Conservation (phyloP, 257 asterid species). For the Nicotiana benthamiana region DNA sequence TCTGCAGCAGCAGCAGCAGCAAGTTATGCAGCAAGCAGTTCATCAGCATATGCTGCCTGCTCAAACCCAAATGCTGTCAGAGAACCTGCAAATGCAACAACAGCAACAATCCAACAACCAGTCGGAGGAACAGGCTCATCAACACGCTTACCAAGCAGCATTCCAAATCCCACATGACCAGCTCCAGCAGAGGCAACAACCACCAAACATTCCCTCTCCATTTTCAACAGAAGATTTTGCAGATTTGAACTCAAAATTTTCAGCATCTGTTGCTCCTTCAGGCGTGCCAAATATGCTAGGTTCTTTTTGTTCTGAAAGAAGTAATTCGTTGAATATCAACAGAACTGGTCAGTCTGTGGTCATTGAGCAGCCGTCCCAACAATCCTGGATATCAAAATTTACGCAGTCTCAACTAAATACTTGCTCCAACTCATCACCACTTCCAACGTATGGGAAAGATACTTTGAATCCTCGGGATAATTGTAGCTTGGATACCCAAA, state of each 20-base stretch:
- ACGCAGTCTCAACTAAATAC: slow-evolving; percentile 34
- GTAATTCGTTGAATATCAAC: slow-evolving; percentile 50
- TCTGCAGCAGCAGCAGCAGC: slow-evolving; percentile 41
- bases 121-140: slow-evolving; percentile 36
- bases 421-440: slow-evolving; percentile 36
- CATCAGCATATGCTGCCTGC: slow-evolving; percentile 47
- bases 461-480: slow-evolving; percentile 48
- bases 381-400: slow-evolving; percentile 57
- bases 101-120: slow-evolving; percentile 49
- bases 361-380: slow-evolving; percentile 56
- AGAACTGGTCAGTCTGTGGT: slow-evolving; percentile 46
- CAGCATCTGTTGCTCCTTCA: slow-evolving; percentile 39
- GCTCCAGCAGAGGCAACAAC: slow-evolving; percentile 60
- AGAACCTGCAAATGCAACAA: slow-evolving; percentile 48
- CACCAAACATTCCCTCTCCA: slow-evolving; percentile 53
- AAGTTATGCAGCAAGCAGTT: slow-evolving; percentile 36
- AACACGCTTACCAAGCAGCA: slow-evolving; percentile 49
- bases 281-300: slow-evolving; percentile 68
- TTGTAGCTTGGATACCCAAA: slow-evolving; percentile 49
- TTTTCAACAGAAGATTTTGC: slow-evolving; percentile 49
- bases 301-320: slow-evolving; percentile 59
- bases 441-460: slow-evolving; percentile 52
- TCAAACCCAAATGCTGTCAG: slow-evolving; percentile 60
- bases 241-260: slow-evolving; percentile 42
- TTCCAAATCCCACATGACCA: slow-evolving; percentile 50